Evolutionary conservation across 768 basidiomycete genomes (phyloP), one percentile per base, ranked within the genome.

Genomic region (Boletales sp.): DNA sequence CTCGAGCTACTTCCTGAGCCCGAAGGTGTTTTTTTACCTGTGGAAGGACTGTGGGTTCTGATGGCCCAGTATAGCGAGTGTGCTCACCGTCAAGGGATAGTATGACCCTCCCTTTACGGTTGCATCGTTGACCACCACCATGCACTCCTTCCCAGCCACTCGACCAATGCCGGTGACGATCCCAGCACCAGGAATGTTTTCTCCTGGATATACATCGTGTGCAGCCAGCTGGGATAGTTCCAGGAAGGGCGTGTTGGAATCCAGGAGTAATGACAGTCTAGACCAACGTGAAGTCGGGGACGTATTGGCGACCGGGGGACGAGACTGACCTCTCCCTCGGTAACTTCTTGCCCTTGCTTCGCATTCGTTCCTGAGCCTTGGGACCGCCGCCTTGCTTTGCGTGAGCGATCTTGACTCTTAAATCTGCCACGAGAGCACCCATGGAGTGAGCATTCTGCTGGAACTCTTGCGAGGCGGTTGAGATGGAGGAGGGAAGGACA

Each of bases 11-110:
- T 65, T 97, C 91, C 64, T 97, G 94, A 0, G 94, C 94, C 17
- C 94, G 82, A 21, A 97, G 69, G 59, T 97, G 94, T 66, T 97
- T 97, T 82, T 97, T 97, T 58, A 97, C 88, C 81, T 87, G 48
- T 9, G 31, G 32, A 29, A 54, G 45, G 41, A 32, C 15, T 2
- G 31, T 62, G 38, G 50, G 32, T 15, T 3, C 14, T 24, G n/a
- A 31, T 6, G n/a, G 18, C 5, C 17, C 19, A 42, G 39, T n/a
- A 17, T 4, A 37, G 36, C 8, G 38, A 19, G n/a, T 4, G 19
- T 14, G 32, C 75, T 50, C 53, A 83, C 90, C 14, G 90, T 93
- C 43, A 94, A 68, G 18, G 91, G 93, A 62, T 92, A 91, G 67
- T 95, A 95, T 1, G 89, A 89, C 8, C 93, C 93, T 13, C 93